phyloP scores from a whole-genome alignment of 2,329 filamentous ascomycete genomes.

The Nemania abortiva region DNA sequence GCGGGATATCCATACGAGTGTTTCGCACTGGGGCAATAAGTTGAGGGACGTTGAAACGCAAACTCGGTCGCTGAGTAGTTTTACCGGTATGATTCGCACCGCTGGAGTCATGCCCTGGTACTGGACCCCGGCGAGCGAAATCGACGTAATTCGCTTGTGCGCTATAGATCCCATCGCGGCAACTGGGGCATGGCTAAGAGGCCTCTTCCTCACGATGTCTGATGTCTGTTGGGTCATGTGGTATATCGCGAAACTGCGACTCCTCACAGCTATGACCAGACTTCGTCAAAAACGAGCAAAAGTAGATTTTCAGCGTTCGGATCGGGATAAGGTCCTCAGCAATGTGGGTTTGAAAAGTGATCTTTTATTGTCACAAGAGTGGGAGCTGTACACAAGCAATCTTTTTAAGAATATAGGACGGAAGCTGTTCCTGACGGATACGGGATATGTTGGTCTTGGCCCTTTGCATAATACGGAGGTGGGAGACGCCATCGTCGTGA shows the following conservation, averaged over 20 bases:
- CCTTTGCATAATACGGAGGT: slow-evolving; percentile 39
- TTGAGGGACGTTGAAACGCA: slow-evolving; percentile 17
- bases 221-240: slow-evolving; percentile 21
- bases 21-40: slow-evolving; percentile 19
- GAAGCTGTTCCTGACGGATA: slow-evolving; percentile 48
- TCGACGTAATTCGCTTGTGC: slow-evolving; percentile 32
- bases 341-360: slow-evolving; percentile 17
- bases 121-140: slow-evolving; percentile 35
- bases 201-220: slow-evolving; percentile 8
- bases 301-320: neutral
- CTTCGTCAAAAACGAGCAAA: slow-evolving; percentile 16
- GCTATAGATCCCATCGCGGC: slow-evolving; percentile 34
- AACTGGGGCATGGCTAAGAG: slow-evolving; percentile 15
- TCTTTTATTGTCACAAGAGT: slow-evolving; percentile 12
- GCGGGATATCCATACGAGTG: slow-evolving; percentile 8
- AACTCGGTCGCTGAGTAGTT: slow-evolving; percentile 16
- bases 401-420: slow-evolving; percentile 31
- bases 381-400: slow-evolving; percentile 34
- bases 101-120: slow-evolving; percentile 36
- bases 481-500: slow-evolving; percentile 48
- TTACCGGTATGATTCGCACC: slow-evolving; percentile 33
- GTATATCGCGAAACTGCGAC: slow-evolving; percentile 15
- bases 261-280: neutral
- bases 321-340: neutral
- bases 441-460: slow-evolving; percentile 50